Evolutionary conservation across 139 green algal genomes (phyloP).

Genomic region (Eudorina sp.): DNA sequence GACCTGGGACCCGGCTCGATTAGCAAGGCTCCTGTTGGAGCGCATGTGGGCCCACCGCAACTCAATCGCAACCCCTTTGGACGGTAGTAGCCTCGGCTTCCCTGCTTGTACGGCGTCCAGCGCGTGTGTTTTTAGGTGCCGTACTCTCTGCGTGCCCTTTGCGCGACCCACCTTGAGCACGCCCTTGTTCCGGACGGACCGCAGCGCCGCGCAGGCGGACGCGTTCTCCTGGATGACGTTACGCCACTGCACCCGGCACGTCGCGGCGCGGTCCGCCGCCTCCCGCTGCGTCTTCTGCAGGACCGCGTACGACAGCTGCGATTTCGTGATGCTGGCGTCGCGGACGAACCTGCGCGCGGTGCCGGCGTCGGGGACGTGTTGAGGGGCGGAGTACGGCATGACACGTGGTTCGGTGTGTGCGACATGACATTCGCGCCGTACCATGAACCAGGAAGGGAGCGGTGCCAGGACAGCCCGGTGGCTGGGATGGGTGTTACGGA

Average conservation of each 20-base stretch:
- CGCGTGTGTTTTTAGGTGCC: too few relatives aligned
- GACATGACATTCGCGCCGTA: too few relatives aligned
- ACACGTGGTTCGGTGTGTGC: not conserved
- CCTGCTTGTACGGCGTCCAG: too few relatives aligned
- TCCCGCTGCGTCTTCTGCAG: not conserved
- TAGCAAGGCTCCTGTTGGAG: too few relatives aligned
- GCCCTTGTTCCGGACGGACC: conserved; percentile 67
- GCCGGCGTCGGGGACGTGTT: not conserved
- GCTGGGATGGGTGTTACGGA: too few relatives aligned
- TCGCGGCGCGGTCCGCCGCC: conserved; percentile 22
- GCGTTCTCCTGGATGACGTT: conserved; percentile 54
- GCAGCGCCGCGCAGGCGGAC: conserved; percentile 51
- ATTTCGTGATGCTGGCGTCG: conserved; percentile 33
- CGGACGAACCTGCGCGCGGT: not conserved
- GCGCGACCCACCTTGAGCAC: conserved; percentile 54
- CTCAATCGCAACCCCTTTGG: too few relatives aligned
- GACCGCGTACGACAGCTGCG: conserved; percentile 35
- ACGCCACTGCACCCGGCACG: conserved; percentile 24
- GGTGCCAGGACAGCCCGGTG: too few relatives aligned
- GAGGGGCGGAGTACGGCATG: too few relatives aligned
- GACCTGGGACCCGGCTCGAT: too few relatives aligned
- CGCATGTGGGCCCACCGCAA: too few relatives aligned
- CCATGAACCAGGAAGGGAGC: too few relatives aligned
- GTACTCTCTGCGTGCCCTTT: not conserved
- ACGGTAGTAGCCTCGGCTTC: too few relatives aligned